Percentiles rank a stretch among this genome's conserved stretches.
Evolutionary conservation across 1,284 basidiomycete genomes (phyloP).

Genomic region (Leccinum variabile): DNA sequence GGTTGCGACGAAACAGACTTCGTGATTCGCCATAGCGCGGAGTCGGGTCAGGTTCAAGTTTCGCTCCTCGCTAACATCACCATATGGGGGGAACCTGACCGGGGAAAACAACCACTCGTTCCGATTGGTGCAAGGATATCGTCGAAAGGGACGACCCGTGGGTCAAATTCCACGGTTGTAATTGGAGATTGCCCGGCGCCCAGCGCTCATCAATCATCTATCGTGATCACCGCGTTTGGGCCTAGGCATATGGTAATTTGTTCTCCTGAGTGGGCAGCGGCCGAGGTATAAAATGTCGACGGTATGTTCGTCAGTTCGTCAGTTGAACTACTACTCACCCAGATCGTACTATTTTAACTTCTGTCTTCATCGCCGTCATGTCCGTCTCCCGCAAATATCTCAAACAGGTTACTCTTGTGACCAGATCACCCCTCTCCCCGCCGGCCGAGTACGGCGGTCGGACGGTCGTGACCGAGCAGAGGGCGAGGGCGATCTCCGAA

Average conservation of each 20-base stretch:
- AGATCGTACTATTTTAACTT: too few relatives aligned
- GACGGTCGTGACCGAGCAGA: conserved; percentile 10
- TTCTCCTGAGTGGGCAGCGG: not conserved
- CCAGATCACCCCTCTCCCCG: conserved; percentile 15
- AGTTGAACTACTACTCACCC: too few relatives aligned
- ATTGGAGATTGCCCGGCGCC: not conserved
- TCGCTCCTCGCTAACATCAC: not conserved
- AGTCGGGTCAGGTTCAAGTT: not conserved
- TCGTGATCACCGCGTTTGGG: not conserved
- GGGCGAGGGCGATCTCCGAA: conserved; percentile 25
- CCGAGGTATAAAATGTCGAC: not conserved
- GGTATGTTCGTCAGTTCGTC: not conserved
- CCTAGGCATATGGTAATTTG: not conserved
- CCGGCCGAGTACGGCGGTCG: conserved; percentile 13
- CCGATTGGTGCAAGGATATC: not conserved
- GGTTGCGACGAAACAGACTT: too few relatives aligned
- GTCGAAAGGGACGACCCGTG: not conserved
- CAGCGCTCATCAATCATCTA: not conserved
- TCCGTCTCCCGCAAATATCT: conserved; percentile 15
- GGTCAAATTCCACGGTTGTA: not conserved
- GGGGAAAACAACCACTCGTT: not conserved
- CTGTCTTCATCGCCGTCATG: conserved; percentile 3
- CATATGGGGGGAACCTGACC: not conserved
- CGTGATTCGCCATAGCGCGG: too few relatives aligned
- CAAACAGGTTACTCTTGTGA: conserved; percentile 8